Evolutionary conservation across 345 rosid genomes (phyloP), one percentile per base, ranked within the genome.

Genomic region (Cardamine chenopodiifolia): DNA sequence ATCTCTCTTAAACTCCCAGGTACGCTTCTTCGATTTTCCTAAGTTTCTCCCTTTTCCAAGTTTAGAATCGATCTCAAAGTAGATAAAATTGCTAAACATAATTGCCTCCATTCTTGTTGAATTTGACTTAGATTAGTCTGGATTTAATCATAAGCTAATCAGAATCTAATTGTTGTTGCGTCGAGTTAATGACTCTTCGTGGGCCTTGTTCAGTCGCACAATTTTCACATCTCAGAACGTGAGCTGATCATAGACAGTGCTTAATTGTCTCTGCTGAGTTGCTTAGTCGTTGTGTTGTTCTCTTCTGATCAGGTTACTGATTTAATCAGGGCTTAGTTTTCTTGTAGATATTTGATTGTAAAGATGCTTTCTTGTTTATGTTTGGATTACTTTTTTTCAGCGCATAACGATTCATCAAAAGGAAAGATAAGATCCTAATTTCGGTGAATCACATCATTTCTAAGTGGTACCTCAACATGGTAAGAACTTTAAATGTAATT

Each of bases 401-500:
- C 1, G 18, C 53, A 5, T 42, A 72, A 18, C 14, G 12, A 28
- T 19, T 29, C 77, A 32, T 64, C 18, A 1, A 31, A 47, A 34
- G 14, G 49, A n/a, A 64, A 19, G 62, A 72, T 19, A 28, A 62
- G 39, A 1, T 23, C 59, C 40, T 8, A n/a, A 57, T 6, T 11
- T 20, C 0, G 64, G 64, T 55, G 44, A 52, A 20, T 0, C 66
- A 42, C 71, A 29, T 44, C 35, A 34, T 44, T 42, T 52, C 58
- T 3, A 55, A 31, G 71, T 19, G 58, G 74, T 70, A 59, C 8
- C 54, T 70, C 40, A 19, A 14, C 72, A 75, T 75, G 79, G 79
- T 75, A 75, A 67, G 79, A 58, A 59, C 37, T 26, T 20, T 15
- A 22, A 15, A 15, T 66, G 31, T 37, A n/a, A 45, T 9, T 45